Percentiles rank a stretch among this genome's conserved stretches.
These are phyloP conservation scores for Takakia lepidozioides DNA, from an alignment of 225 moss, liverwort and hornwort species.

Conservation along the genomic window DNA sequence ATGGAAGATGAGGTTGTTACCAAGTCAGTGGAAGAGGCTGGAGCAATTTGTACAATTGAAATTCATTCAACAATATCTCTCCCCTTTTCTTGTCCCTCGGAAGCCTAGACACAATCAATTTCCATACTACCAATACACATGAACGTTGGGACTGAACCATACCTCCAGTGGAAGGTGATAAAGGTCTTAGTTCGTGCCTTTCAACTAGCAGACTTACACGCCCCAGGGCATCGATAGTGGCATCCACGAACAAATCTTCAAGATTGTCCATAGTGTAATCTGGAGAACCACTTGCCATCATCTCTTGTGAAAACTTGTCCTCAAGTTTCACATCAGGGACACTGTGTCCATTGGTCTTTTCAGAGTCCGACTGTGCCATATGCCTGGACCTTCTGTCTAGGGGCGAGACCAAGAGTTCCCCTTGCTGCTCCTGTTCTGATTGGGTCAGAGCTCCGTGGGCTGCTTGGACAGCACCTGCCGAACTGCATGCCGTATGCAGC, in stretches of 20 bases:
- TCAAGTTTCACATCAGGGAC: slow-evolving; percentile 22
- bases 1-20: no score
- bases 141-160: neutral
- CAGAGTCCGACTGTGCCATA: slow-evolving; percentile 15
- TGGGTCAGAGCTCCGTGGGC: slow-evolving; percentile 47
- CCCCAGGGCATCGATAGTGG: slow-evolving; percentile 13
- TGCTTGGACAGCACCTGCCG: slow-evolving; percentile 72
- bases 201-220: slow-evolving; percentile 23
- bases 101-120: no score
- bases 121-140: neutral
- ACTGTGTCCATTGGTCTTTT: slow-evolving; percentile 25
- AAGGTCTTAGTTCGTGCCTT: slow-evolving; percentile 24
- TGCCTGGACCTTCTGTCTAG: slow-evolving; percentile 24
- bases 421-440: slow-evolving; percentile 38
- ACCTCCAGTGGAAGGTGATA: slow-evolving; percentile 42
- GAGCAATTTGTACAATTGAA: no score
- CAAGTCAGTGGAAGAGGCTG: no score
- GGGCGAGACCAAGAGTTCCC: slow-evolving; percentile 22
- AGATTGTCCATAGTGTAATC: slow-evolving; percentile 23
- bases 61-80: no score
- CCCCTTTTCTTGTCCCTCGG: no score
- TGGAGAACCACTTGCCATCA: slow-evolving; percentile 23
- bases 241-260: slow-evolving; percentile 19
- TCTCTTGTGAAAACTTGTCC: slow-evolving; percentile 29
- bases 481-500: no score